Evolutionary conservation across 2,329 filamentous ascomycete genomes (phyloP).

Genomic region (Colletotrichum godetiae): DNA sequence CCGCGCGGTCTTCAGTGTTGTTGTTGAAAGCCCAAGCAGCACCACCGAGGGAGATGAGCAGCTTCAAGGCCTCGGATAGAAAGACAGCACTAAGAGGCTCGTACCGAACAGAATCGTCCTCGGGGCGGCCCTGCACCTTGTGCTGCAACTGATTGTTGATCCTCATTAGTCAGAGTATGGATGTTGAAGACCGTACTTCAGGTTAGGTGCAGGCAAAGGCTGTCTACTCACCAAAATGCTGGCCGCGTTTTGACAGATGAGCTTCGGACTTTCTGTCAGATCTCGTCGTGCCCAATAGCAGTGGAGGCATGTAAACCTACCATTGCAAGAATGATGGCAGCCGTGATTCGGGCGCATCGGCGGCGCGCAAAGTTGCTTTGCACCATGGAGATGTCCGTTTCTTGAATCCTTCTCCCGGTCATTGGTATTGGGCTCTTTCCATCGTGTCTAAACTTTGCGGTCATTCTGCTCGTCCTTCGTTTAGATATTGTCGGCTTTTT

Average conservation of each 20-base stretch:
- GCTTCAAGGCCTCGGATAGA: neutral
- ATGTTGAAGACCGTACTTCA: neutral
- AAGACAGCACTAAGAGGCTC: neutral
- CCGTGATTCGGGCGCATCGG: neutral
- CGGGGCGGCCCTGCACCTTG: neutral
- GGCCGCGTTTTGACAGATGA: neutral
- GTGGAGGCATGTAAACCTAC: neutral
- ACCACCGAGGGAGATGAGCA: neutral
- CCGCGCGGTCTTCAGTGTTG: neutral
- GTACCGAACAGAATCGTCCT: neutral
- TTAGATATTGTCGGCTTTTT: no score
- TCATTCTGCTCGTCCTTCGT: neutral
- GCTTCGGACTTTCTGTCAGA: neutral
- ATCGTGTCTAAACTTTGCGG: neutral
- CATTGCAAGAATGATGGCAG: neutral
- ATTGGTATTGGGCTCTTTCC: no score
- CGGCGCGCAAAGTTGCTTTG: neutral
- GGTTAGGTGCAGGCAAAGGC: neutral
- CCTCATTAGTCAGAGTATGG: neutral
- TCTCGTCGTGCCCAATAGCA: neutral
- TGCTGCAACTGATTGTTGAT: neutral
- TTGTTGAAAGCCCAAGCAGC: neutral
- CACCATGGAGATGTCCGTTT: neutral
- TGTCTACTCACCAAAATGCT: neutral
- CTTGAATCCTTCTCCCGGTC: neutral